Percentiles rank a stretch among this genome's conserved stretches.
These are phyloP conservation scores for Schizosaccharomyces lindneri DNA, from an alignment of 805 yeast species.

Conservation along the genomic window DNA sequence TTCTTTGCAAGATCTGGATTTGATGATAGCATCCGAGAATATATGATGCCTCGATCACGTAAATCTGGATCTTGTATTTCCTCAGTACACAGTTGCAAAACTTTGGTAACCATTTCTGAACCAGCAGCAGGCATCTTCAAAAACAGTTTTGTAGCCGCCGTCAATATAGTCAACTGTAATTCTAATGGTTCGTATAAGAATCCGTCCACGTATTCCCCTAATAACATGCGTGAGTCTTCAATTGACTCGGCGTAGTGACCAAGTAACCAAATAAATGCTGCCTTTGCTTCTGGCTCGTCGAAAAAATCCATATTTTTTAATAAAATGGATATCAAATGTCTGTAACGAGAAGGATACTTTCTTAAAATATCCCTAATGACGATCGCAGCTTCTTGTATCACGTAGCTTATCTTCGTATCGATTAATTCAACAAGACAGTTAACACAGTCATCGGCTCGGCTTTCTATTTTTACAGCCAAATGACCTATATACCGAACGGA, in stretches of 20 bases:
- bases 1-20: slow-evolving; percentile 52
- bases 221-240: slow-evolving; percentile 18
- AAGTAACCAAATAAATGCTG: slow-evolving; percentile 60
- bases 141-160: slow-evolving; percentile 58
- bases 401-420: slow-evolving; percentile 43
- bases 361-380: slow-evolving; percentile 21
- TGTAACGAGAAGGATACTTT: slow-evolving; percentile 32
- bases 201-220: slow-evolving; percentile 18
- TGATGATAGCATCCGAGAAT: slow-evolving; percentile 64
- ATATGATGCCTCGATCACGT: slow-evolving; percentile 64
- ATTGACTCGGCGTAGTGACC: slow-evolving; percentile 48
- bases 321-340: slow-evolving; percentile 22
- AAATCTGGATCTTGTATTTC: slow-evolving; percentile 64
- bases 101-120: slow-evolving; percentile 51
- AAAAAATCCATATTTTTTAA: slow-evolving; percentile 26
- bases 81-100: slow-evolving; percentile 49
- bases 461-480: slow-evolving; percentile 50
- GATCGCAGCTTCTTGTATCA: slow-evolving; percentile 57
- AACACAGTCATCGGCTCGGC: slow-evolving; percentile 41
- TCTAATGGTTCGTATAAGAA: slow-evolving; percentile 47
- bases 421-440: slow-evolving; percentile 37
- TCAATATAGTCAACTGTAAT: slow-evolving; percentile 52
- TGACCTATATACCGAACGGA: slow-evolving; percentile 81
- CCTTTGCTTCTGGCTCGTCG: slow-evolving; percentile 62
- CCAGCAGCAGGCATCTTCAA: slow-evolving; percentile 31